Percentiles rank a stretch among this genome's conserved stretches.
Evolutionary conservation across 495 filamentous ascomycete species (phyloP).

Genomic region (Penicillium atrosanguineum): DNA sequence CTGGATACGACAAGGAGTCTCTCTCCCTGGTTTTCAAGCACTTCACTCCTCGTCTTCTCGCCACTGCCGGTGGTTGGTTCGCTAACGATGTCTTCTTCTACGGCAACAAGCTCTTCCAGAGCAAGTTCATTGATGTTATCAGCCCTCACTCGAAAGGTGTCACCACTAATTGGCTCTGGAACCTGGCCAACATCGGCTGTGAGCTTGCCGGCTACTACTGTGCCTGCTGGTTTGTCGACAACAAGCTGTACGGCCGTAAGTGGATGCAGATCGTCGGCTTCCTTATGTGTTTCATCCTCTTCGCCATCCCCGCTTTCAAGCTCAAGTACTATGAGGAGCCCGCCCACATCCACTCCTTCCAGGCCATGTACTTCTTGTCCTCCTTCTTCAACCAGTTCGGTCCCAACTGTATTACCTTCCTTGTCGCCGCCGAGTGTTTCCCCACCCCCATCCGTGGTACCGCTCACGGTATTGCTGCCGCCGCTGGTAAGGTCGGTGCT

Average conservation of each 20-base stretch:
- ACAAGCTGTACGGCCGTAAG: conserved; percentile 88
- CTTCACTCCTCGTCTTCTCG: conserved; percentile 77
- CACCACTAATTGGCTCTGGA: conserved; percentile 81
- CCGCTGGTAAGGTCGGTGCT: conserved; percentile 77
- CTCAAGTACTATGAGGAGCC: conserved; percentile 69
- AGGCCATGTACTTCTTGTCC: conserved; percentile 85
- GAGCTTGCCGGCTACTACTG: conserved; percentile 77
- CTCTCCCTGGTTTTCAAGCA: conserved; percentile 67
- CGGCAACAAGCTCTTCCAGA: conserved; percentile 93
- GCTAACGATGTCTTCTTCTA: conserved; percentile 95
- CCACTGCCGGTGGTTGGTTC: conserved; percentile 81
- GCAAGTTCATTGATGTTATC: conserved; percentile 75
- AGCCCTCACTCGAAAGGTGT: conserved; percentile 57
- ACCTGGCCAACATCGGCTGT: conserved; percentile 78
- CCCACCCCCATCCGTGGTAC: conserved; percentile 84
- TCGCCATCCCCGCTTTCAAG: conserved; percentile 78
- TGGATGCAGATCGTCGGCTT: conserved; percentile 89
- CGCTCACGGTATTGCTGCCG: conserved; percentile 84
- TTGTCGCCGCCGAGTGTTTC: conserved; percentile 85
- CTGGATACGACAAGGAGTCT: conserved; percentile 78
- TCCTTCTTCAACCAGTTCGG: conserved; percentile 97
- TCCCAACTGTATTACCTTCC: conserved; percentile 86
- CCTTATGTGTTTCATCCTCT: conserved; percentile 80
- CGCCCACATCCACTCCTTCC: conserved; percentile 72
- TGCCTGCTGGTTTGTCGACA: conserved; percentile 75